phyloP scores from a whole-genome alignment of 148 eudicot genomes.

The Rhododendron griersonianum region DNA sequence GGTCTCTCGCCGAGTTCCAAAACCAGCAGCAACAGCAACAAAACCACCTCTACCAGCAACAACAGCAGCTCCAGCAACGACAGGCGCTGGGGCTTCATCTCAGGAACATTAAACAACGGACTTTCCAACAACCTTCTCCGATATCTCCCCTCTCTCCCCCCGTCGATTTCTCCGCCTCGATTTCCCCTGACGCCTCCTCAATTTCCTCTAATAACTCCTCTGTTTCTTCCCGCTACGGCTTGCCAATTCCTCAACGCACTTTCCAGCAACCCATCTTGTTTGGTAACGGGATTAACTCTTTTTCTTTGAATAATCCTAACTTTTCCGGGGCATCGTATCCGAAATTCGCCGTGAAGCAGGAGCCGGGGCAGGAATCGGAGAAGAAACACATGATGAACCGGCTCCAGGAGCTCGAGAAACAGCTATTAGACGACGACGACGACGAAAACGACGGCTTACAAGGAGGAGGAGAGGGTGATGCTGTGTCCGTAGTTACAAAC shows the following conservation, averaged over 20 bases:
- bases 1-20: slow-evolving; percentile 67
- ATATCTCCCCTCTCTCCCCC: slow-evolving; percentile 36
- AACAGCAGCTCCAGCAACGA: slow-evolving; percentile 3
- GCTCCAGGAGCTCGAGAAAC: slow-evolving; percentile 75
- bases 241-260: slow-evolving; percentile 37
- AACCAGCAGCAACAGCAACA: slow-evolving; percentile 42
- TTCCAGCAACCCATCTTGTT: slow-evolving; percentile 10
- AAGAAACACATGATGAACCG: slow-evolving; percentile 32
- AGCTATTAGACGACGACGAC: slow-evolving; percentile 60
- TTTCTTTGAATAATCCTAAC: slow-evolving; percentile 11
- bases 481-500: slow-evolving; percentile 56
- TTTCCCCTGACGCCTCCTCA: slow-evolving; percentile 18
- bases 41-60: slow-evolving; percentile 15
- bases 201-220: slow-evolving; percentile 18
- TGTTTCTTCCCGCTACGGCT: slow-evolving; percentile 43
- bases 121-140: slow-evolving; percentile 36
- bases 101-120: slow-evolving; percentile 55
- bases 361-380: slow-evolving; percentile 20
- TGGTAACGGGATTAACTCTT: slow-evolving; percentile 3
- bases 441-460: slow-evolving; percentile 12
- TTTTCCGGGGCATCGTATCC: slow-evolving; percentile 12
- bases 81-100: slow-evolving; percentile 29
- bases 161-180: slow-evolving; percentile 24
- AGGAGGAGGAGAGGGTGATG: slow-evolving; percentile 28
- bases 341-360: slow-evolving; percentile 14